Evolutionary conservation across 139 green algal species (phyloP).

Genomic region (Micractinium sp.): DNA sequence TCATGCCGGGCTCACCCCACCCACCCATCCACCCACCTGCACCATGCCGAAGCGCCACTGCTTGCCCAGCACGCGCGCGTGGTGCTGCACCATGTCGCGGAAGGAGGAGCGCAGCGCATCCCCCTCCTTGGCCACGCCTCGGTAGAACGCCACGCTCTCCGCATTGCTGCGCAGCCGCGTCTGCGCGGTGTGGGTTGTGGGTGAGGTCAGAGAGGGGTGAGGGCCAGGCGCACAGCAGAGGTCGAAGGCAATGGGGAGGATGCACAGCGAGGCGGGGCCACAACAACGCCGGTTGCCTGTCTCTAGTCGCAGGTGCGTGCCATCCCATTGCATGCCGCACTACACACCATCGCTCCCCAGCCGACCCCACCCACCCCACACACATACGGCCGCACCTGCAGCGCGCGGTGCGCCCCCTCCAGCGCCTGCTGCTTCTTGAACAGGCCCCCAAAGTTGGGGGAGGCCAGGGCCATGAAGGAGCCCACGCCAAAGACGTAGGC

Average conservation of each 20-base stretch:
- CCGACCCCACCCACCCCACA: background rate
- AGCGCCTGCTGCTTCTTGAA: conserved; percentile 64
- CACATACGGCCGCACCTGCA: conserved; percentile 44
- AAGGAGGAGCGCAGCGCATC: conserved; percentile 47
- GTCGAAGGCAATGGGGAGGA: background rate
- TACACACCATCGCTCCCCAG: background rate
- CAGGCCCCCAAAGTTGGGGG: conserved; percentile 69
- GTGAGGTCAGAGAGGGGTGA: background rate
- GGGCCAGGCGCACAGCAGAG: background rate
- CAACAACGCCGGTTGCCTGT: too few relatives aligned
- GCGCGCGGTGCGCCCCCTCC: conserved; percentile 56
- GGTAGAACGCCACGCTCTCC: conserved; percentile 70
- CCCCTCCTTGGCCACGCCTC: conserved; percentile 61
- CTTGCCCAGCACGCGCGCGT: conserved; percentile 52
- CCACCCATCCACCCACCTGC: conserved; percentile 47
- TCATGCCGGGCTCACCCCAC: too few relatives aligned
- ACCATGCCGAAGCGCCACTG: conserved; percentile 78
- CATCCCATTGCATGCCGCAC: too few relatives aligned
- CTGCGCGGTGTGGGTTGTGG: conserved; percentile 45
- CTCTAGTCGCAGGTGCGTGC: background rate
- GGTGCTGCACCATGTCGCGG: conserved; percentile 49
- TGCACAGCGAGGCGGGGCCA: background rate
- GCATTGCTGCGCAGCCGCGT: conserved; percentile 57
- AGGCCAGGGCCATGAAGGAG: conserved; percentile 46
- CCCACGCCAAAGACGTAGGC: conserved; percentile 70